phyloP scores from a whole-genome alignment of 768 basidiomycete species.

The Trametopsis cervina region DNA sequence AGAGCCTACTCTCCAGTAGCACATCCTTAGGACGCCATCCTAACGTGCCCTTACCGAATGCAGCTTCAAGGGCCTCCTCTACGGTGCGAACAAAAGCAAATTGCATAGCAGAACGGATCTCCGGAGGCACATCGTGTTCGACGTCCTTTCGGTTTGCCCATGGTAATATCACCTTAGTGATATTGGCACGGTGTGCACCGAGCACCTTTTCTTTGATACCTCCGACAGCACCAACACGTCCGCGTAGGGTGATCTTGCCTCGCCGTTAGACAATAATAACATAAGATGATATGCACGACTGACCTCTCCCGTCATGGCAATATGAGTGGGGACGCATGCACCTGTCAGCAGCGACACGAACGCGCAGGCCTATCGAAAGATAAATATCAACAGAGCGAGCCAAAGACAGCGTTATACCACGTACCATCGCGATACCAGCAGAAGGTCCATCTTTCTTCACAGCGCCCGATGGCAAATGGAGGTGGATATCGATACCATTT shows the following conservation, averaged over 20 bases:
- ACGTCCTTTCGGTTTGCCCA: slow-evolving; percentile 84
- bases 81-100: slow-evolving; percentile 79
- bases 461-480: slow-evolving; percentile 85
- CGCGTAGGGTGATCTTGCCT: slow-evolving; percentile 68
- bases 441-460: slow-evolving; percentile 94
- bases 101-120: slow-evolving; percentile 67
- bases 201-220: slow-evolving; percentile 91
- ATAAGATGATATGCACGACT: slow-evolving; percentile 8
- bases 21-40: slow-evolving; percentile 37
- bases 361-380: slow-evolving; percentile 55
- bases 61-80: slow-evolving; percentile 74
- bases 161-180: slow-evolving; percentile 80
- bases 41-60: slow-evolving; percentile 66
- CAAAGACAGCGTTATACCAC: slow-evolving; percentile 15
- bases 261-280: not conserved
- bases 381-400: not conserved
- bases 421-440: slow-evolving; percentile 83
- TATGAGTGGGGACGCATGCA: slow-evolving; percentile 58
- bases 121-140: slow-evolving; percentile 72
- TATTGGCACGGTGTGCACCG: slow-evolving; percentile 82
- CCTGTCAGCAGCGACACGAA: slow-evolving; percentile 82
- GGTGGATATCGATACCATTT: slow-evolving; percentile 72
- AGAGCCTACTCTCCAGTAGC: slow-evolving; percentile 10
- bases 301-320: slow-evolving; percentile 91
- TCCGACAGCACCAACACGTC: slow-evolving; percentile 77